Evolutionary conservation across 495 filamentous ascomycete species (phyloP).

Genomic region (Penicillium maclennaniae): DNA sequence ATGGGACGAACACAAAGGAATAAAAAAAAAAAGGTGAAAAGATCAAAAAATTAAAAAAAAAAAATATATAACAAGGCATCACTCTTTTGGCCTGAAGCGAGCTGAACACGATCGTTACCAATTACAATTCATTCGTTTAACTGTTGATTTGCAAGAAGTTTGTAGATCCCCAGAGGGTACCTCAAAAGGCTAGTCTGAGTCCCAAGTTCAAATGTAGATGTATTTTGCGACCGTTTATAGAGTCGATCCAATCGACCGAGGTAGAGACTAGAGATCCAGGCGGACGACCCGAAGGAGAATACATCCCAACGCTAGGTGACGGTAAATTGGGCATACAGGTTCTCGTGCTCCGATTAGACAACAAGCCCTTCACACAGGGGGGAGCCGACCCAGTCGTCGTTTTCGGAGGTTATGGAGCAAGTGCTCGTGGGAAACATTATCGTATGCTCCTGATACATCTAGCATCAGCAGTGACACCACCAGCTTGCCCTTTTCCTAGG

Average conservation of each 20-base stretch:
- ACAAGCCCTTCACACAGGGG: not conserved
- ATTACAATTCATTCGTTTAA: not conserved
- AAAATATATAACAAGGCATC: conserved; percentile 3
- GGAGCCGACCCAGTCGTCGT: not conserved
- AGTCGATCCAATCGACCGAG: too few species aligned
- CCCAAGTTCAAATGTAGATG: too few species aligned
- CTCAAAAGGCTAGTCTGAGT: too few species aligned
- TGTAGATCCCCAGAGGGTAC: too few species aligned
- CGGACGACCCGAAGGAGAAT: too few species aligned
- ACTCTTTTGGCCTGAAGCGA: not conserved
- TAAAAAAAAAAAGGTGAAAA: not conserved
- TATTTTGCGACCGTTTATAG: too few species aligned
- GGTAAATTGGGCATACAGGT: not conserved
- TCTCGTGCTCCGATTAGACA: not conserved
- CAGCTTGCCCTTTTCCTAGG: not conserved
- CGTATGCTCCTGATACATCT: not conserved
- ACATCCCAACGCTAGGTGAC: too few species aligned
- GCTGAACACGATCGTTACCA: not conserved
- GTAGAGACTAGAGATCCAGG: too few species aligned
- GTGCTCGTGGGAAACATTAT: not conserved
- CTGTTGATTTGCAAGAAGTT: not conserved
- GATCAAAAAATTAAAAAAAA: not conserved
- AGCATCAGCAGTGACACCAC: not conserved
- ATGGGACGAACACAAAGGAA: not conserved
- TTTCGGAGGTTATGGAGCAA: not conserved